Evolutionary conservation across 2,329 filamentous ascomycete species (phyloP).

Genomic region (Aspergillus sp.): DNA sequence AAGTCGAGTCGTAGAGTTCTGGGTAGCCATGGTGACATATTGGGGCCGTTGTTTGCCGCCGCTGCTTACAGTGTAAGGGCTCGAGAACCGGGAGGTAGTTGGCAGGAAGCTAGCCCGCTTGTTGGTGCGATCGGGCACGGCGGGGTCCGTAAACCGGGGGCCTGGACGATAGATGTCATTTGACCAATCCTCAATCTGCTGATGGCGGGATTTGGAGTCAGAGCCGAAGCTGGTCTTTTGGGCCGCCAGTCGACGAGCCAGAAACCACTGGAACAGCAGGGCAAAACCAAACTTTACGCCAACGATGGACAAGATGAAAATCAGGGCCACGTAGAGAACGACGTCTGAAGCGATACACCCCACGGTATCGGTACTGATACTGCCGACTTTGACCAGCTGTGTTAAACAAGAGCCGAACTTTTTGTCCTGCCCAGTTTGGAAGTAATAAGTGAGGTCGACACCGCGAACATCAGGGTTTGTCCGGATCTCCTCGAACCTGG

Average conservation of each 20-base stretch:
- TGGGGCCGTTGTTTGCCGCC: conserved; percentile 42
- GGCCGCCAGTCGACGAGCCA: conserved; percentile 76
- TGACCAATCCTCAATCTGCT: conserved; percentile 95
- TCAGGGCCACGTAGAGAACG: conserved; percentile 85
- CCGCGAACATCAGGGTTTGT: conserved; percentile 64
- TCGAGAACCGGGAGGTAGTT: conserved; percentile 88
- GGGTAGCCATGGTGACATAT: conserved; percentile 92
- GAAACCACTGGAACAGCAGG: conserved; percentile 90
- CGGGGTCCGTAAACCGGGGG: conserved; percentile 66
- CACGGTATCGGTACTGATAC: conserved; percentile 88
- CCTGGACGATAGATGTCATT: conserved; percentile 95
- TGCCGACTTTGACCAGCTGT: conserved; percentile 91
- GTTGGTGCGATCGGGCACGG: conserved; percentile 60
- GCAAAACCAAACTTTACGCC: conserved; percentile 78
- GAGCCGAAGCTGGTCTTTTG: conserved; percentile 73
- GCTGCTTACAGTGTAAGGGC: conserved; percentile 71
- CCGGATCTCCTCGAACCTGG: conserved; percentile 70
- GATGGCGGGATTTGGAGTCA: conserved; percentile 72
- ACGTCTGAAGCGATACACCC: conserved; percentile 97
- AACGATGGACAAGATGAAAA: conserved; percentile 87
- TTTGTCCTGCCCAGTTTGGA: conserved; percentile 72
- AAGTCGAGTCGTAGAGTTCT: conserved; percentile 64
- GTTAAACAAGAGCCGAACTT: conserved; percentile 75
- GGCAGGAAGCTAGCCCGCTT: conserved; percentile 85
- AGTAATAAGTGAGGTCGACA: conserved; percentile 78